A percentile compares a stretch with the other conserved stretches of the same genome.
phyloP scores from a whole-genome alignment of 2,329 filamentous ascomycete species.

The Pseudohalonectria lignicola region DNA sequence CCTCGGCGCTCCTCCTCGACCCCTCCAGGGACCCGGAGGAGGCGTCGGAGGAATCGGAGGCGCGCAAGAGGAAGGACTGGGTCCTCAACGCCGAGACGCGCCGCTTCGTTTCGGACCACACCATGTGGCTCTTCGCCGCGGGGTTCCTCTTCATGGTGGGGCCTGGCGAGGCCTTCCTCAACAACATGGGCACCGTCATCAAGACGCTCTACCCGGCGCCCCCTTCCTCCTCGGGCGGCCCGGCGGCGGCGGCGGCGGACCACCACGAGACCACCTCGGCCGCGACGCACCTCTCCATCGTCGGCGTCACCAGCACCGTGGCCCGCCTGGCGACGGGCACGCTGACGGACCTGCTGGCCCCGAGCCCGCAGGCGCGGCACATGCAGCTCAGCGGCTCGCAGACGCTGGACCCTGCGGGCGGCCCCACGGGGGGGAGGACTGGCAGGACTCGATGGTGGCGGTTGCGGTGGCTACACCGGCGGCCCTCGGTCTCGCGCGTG shows the following conservation, averaged over 20 bases:
- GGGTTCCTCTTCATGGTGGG: constrained; percentile 92
- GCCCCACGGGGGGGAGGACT: constrained; percentile 20
- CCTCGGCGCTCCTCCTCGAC: constrained; percentile 6
- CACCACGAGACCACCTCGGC: constrained; percentile 55
- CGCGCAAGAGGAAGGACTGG: constrained; percentile 70
- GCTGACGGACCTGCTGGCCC: constrained; percentile 78
- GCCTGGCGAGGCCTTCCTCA: constrained; percentile 95
- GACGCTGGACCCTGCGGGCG: constrained; percentile 7
- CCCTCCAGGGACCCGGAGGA: too few relatives aligned
- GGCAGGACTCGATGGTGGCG: too few relatives aligned
- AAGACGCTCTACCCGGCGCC: constrained; percentile 63
- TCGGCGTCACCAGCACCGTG: constrained; percentile 83
- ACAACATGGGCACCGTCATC: constrained; percentile 91
- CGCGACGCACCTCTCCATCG: constrained; percentile 84
- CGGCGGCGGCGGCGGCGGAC: constrained; percentile 7
- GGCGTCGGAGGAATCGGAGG: constrained; percentile 18
- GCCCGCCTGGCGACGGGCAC: constrained; percentile 83
- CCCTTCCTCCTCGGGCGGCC: constrained; percentile 22
- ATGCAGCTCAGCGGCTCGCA: constrained; percentile 29
- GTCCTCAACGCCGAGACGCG: constrained; percentile 85
- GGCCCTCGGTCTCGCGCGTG: constrained; percentile 63
- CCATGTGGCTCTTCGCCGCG: constrained; percentile 89
- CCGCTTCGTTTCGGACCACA: constrained; percentile 73
- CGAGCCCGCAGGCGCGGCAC: constrained; percentile 48
- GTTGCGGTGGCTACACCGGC: constrained; percentile 12